Evolutionary conservation across 176 grass and related monocot genomes (phyloP).

Genomic region (Saccharum officinarum): DNA sequence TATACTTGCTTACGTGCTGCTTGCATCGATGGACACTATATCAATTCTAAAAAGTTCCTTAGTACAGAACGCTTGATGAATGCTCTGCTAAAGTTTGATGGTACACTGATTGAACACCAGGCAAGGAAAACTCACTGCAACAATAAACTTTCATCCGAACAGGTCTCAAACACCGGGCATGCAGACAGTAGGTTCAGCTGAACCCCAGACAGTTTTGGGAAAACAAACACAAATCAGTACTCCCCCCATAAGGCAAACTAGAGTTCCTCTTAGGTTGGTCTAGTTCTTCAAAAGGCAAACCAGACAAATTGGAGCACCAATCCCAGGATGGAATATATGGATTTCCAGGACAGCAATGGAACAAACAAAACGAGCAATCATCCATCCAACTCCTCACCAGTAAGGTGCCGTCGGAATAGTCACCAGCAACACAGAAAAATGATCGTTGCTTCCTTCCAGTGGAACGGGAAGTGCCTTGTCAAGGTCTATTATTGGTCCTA

Average conservation of each 20-base stretch:
- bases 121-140: not conserved
- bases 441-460: not conserved
- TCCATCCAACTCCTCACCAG: constrained; percentile 6
- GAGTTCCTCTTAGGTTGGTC: not conserved
- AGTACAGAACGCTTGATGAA: not conserved
- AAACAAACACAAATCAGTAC: not conserved
- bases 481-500: not conserved
- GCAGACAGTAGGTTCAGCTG: not conserved
- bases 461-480: constrained; percentile 3
- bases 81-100: not conserved
- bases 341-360: not conserved
- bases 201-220: not conserved
- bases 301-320: not conserved
- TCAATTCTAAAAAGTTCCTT: not conserved
- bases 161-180: not conserved
- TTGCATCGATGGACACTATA: not conserved
- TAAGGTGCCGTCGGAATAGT: not conserved
- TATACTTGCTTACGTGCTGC: no score
- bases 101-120: not conserved
- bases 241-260: not conserved
- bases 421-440: not conserved
- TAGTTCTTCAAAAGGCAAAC: not conserved
- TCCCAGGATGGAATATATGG: not conserved
- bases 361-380: not conserved
- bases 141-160: not conserved